A percentile compares a stretch with the other conserved stretches of the same genome.
Evolutionary conservation across 2,329 filamentous ascomycete species (phyloP).

Genomic region (Elsinoe arachidis): DNA sequence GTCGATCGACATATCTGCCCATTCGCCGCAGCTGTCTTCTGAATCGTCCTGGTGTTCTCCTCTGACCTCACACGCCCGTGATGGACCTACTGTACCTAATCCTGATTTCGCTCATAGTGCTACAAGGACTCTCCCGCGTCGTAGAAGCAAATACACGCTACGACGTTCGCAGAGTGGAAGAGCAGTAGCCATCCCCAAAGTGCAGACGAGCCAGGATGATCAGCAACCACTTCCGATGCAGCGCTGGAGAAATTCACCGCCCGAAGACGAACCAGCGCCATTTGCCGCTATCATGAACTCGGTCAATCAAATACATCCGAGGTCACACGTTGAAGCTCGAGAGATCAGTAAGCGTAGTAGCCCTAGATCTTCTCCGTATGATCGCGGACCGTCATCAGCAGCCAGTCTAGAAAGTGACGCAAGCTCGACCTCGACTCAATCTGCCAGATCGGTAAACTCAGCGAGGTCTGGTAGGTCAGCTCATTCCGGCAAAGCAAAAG

Average conservation of each 20-base stretch:
- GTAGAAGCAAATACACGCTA: neutral
- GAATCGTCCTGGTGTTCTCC: neutral
- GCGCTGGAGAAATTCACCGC: conserved; percentile 60
- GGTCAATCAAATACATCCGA: conserved; percentile 33
- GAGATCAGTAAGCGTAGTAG: neutral
- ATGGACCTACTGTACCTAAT: too few relatives aligned
- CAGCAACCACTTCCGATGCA: conserved; percentile 45
- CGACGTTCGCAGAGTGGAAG: neutral
- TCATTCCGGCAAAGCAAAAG: conserved; percentile 42
- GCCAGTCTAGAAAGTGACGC: conserved; percentile 45
- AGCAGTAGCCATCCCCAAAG: neutral
- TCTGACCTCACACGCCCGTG: neutral
- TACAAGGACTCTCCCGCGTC: neutral
- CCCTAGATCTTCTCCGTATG: conserved; percentile 34
- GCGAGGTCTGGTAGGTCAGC: conserved; percentile 43
- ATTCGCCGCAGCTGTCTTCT: too few relatives aligned
- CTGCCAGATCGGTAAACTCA: conserved; percentile 48
- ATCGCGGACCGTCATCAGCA: conserved; percentile 43
- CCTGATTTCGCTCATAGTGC: neutral
- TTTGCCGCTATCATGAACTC: conserved; percentile 55
- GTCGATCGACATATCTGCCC: too few relatives aligned
- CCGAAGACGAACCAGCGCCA: conserved; percentile 59
- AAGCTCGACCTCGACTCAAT: conserved; percentile 3
- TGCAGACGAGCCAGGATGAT: neutral
- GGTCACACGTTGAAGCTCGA: conserved; percentile 29